A percentile compares a stretch with the other conserved stretches of the same genome.
Conservation (phyloP, 2,329 filamentous ascomycete genomes). For the Pyricularia pennisetigena region DNA sequence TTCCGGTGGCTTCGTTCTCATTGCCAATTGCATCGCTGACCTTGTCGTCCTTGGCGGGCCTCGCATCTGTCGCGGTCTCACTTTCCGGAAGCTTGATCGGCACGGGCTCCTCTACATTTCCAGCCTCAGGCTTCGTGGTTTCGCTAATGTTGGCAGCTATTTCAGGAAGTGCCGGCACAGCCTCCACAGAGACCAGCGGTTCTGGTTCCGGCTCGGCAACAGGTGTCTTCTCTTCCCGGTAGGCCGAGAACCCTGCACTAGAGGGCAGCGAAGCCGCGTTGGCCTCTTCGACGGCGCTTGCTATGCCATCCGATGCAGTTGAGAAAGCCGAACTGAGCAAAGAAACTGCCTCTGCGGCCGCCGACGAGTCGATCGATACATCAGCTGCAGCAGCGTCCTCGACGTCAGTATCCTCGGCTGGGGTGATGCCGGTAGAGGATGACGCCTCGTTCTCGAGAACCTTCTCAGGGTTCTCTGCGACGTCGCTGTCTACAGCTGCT, state of each 20-base stretch:
- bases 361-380: background rate
- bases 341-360: background rate
- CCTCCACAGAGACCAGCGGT: conserved; percentile 10
- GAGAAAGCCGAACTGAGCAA: conserved; percentile 1
- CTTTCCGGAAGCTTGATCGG: conserved; percentile 12
- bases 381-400: background rate
- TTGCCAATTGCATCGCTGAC: conserved; percentile 6
- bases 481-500: conserved; percentile 9
- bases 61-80: conserved; percentile 10
- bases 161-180: background rate
- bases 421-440: background rate
- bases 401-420: background rate
- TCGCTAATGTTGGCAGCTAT: conserved; percentile 2
- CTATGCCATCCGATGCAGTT: conserved; percentile 1
- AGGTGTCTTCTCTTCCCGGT: background rate
- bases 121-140: background rate
- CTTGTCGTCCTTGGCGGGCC: conserved; percentile 8
- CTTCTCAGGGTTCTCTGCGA: background rate
- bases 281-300: conserved; percentile 9
- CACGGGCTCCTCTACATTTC: conserved; percentile 12
- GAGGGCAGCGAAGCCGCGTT: background rate
- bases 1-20: background rate
- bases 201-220: conserved; percentile 8
- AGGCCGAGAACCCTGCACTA: background rate
- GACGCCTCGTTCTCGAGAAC: background rate